Base-by-base conservation (phyloP, 495 filamentous ascomycete species). In the Pseudevernia furfuracea region DNA sequence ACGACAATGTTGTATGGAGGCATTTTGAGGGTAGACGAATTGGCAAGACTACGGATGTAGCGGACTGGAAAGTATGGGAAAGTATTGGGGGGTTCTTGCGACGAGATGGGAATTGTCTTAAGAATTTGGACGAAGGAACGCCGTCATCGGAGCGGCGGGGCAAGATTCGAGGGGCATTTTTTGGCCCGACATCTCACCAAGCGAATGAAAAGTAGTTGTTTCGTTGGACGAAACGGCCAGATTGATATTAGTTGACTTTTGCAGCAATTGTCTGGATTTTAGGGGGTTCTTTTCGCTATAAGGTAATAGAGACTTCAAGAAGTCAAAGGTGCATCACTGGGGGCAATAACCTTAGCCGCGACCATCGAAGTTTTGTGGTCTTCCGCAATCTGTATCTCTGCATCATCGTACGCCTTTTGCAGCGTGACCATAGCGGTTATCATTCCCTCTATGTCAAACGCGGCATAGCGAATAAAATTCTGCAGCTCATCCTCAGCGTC, bases 1-100 rank as follows among this genome's bases (percentile, higher is more conserved):
- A 91, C 88, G 69, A 85, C 83, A 62, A 85, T 76, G 55, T 84
- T 84, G 67, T 73, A 85, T 14, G 80, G 69, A 68, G 79, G 64
- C 80, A 82, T 82, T 43, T 6, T 57, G 48, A 15, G 19, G 1
- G 25, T 30, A 32, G 25, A 30, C 5, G 46, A 28, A 52, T 52
- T 28, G 46, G 23, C 1, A 28, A 6, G 23, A 5, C 12, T 28
- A 12, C 3, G 46, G 23, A 28, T 11, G 11, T 23, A 23, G 44
- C 21, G 9, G 46, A 5, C 2, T 49, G 23, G 23, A 49, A 49
- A 4, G 2, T 11, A 10, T 14, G 25, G 23, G n/a, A n/a, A n/a
- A n/a, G n/a, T n/a, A n/a, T n/a, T n/a, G n/a, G n/a, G 10, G 23
- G 46, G 5, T 14, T 14, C 28, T 5, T 3, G 25, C n/a, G 10